Evolutionary conservation across 371 early-diverging fungal genomes (phyloP).

Genomic region (Circinella minor): DNA sequence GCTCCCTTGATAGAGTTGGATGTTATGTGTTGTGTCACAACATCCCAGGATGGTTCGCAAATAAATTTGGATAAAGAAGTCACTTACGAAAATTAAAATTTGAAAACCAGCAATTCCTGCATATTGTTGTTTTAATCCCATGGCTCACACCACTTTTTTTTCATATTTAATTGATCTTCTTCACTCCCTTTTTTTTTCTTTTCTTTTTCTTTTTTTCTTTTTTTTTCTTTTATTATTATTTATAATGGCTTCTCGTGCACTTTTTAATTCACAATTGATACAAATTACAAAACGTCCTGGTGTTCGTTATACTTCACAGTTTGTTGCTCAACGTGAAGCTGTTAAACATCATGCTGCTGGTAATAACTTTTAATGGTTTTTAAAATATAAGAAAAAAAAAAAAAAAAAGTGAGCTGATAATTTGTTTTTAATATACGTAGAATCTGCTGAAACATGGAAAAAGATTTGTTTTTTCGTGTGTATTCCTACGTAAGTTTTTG

Average conservation of each 20-base stretch:
- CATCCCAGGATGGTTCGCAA: too few species aligned
- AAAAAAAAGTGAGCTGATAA: neutral
- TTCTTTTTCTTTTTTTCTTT: slow-evolving; percentile 6
- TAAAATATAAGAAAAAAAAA: neutral
- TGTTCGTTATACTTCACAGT: slow-evolving; percentile 37
- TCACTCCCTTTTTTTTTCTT: neutral
- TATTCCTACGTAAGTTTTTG: slow-evolving; percentile 50
- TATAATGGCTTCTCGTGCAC: slow-evolving; percentile 38
- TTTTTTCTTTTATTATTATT: slow-evolving; percentile 11
- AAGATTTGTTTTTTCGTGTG: slow-evolving; percentile 54
- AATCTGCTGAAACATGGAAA: slow-evolving; percentile 56
- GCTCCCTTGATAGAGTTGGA: neutral
- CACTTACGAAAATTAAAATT: neutral
- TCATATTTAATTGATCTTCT: too few species aligned
- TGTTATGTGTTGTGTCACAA: neutral
- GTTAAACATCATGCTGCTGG: slow-evolving; percentile 53
- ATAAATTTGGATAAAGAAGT: neutral
- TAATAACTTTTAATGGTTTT: slow-evolving; percentile 18
- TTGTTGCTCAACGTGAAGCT: slow-evolving; percentile 44
- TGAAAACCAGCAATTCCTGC: slow-evolving; percentile 2
- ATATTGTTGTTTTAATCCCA: too few species aligned
- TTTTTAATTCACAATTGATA: slow-evolving; percentile 36
- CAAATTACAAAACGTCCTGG: slow-evolving; percentile 42
- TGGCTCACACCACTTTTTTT: too few species aligned
- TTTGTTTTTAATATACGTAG: slow-evolving; percentile 20